A percentile compares a stretch with the other conserved stretches of the same genome.
phyloP scores from a whole-genome alignment of 2,329 filamentous ascomycete genomes.

The Fusarium liriodendri region DNA sequence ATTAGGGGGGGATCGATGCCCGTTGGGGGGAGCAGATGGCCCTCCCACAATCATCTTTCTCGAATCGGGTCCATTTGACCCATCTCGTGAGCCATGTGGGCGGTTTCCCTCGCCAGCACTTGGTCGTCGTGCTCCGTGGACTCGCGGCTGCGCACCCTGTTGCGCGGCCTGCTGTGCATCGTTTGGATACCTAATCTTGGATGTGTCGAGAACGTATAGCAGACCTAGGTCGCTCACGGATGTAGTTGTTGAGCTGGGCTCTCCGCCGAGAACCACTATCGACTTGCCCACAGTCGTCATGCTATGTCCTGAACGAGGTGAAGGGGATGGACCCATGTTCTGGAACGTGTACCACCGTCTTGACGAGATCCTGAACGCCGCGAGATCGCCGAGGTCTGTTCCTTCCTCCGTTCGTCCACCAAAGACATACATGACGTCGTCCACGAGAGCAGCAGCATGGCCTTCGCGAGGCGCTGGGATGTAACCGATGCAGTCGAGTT shows the following conservation, averaged over 20 bases:
- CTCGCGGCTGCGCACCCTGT: conserved; percentile 50
- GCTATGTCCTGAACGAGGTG: conserved; percentile 92
- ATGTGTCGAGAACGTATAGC: conserved; percentile 92
- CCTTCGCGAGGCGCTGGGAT: conserved; percentile 95
- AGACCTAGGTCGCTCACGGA: conserved; percentile 87
- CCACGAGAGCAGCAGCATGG: conserved; percentile 91
- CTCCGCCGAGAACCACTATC: conserved; percentile 91
- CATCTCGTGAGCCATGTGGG: conserved; percentile 60
- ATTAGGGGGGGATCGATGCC: conserved; percentile 53
- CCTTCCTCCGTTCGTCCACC: conserved; percentile 96
- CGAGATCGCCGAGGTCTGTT: conserved; percentile 89
- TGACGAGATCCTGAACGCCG: conserved; percentile 79
- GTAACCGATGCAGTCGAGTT: conserved; percentile 96
- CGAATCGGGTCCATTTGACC: conserved; percentile 63
- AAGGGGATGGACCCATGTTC: conserved; percentile 98
- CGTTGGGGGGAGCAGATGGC: conserved; percentile 52
- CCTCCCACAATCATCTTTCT: conserved; percentile 57
- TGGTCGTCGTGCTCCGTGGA: conserved; percentile 55
- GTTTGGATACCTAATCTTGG: conserved; percentile 95
- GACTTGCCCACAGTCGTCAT: conserved; percentile 97
- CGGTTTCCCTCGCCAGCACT: conserved; percentile 56
- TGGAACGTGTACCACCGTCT: conserved; percentile 99
- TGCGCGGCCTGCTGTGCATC: conserved; percentile 62
- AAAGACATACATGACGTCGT: conserved; percentile 99
- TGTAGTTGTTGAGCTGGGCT: conserved; percentile 87